Conservation (phyloP, 345 rosid genomes). For the Excoecaria agallocha region DNA sequence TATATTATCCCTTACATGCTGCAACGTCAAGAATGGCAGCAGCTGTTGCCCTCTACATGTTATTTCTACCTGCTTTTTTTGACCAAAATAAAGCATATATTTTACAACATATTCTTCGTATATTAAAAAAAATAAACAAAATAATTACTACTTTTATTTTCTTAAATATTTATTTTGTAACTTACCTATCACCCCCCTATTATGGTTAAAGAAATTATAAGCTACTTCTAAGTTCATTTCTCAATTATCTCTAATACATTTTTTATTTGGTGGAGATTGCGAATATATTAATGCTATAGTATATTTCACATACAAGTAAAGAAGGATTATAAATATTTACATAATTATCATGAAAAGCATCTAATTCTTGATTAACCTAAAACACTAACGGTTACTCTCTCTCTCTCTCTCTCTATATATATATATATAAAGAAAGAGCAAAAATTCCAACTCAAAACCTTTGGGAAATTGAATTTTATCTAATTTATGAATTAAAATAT, state of each 20-base stretch:
- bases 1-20: conserved; percentile 84
- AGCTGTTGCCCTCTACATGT: conserved; percentile 90
- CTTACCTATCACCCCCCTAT: background rate
- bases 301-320: conserved; percentile 27
- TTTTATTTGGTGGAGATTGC: too few relatives aligned
- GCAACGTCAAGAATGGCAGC: conserved; percentile 70
- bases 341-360: too few relatives aligned
- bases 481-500: too few relatives aligned
- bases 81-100: background rate
- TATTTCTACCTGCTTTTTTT: conserved; percentile 70
- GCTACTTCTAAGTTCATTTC: too few relatives aligned
- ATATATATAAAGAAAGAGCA: background rate
- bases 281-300: too few relatives aligned
- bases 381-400: too few relatives aligned
- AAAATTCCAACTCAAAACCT: too few relatives aligned
- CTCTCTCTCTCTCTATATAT: too few relatives aligned
- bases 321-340: conserved; percentile 12
- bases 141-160: background rate
- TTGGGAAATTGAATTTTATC: too few relatives aligned
- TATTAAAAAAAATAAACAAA: background rate
- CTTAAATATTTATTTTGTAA: background rate
- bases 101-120: background rate
- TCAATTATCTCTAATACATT: too few relatives aligned
- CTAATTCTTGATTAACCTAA: background rate
- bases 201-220: background rate